Percentiles rank a stretch among this genome's conserved stretches.
Evolutionary conservation across 2,329 filamentous ascomycete genomes (phyloP).

Genomic region (Diaporthe longicolla): DNA sequence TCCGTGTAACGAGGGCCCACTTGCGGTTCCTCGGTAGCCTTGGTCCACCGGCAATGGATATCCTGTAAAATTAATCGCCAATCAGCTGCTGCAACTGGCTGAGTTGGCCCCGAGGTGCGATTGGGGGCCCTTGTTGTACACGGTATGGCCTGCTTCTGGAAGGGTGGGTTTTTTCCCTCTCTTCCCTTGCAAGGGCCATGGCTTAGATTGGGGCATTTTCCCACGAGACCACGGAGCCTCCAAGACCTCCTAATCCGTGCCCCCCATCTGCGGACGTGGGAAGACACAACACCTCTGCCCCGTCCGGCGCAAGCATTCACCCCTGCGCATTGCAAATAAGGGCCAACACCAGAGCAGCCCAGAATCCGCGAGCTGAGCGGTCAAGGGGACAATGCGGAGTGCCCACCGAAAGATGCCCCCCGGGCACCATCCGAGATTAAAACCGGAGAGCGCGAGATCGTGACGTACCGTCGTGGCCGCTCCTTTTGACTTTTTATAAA

Average conservation of each 20-base stretch:
- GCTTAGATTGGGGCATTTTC: slow-evolving; percentile 29
- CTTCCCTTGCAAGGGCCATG: slow-evolving; percentile 12
- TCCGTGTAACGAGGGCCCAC: slow-evolving; percentile 18
- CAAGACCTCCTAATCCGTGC: slow-evolving; percentile 15
- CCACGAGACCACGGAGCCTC: slow-evolving; percentile 14
- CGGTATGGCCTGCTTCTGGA: slow-evolving; percentile 21
- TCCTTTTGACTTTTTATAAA: slow-evolving; percentile 32
- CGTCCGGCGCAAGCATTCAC: slow-evolving; percentile 9
- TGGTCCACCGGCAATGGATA: slow-evolving; percentile 20
- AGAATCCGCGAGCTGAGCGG: slow-evolving; percentile 31
- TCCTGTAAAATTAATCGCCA: slow-evolving; percentile 27
- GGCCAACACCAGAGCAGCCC: slow-evolving; percentile 13
- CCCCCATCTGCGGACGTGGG: background rate
- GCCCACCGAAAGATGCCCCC: slow-evolving; percentile 15
- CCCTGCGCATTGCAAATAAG: slow-evolving; percentile 17
- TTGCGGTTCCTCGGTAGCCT: slow-evolving; percentile 33
- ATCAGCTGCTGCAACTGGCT: slow-evolving; percentile 19
- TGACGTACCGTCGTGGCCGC: slow-evolving; percentile 30
- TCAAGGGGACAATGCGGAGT: slow-evolving; percentile 17
- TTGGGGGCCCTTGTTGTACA: slow-evolving; percentile 5
- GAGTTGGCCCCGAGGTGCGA: background rate
- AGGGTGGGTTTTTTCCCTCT: slow-evolving; percentile 16
- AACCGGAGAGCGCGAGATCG: slow-evolving; percentile 36
- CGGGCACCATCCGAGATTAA: slow-evolving; percentile 35
- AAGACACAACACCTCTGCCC: slow-evolving; percentile 2